Conservation (phyloP, 2,329 filamentous ascomycete genomes). For the Geoglossum cookeanum region DNA sequence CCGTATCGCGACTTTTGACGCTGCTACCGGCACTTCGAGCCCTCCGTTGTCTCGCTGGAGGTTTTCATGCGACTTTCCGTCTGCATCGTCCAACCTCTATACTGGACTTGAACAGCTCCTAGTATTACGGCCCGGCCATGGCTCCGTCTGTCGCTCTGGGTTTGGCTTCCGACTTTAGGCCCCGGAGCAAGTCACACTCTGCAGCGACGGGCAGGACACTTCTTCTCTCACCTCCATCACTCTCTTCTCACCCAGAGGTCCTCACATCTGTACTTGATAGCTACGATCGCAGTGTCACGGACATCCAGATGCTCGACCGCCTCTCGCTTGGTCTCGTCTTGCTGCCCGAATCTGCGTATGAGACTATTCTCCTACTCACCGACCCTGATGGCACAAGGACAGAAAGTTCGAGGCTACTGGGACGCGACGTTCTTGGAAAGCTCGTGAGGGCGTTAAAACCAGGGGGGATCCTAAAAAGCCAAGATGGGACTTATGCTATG, state of each 20-base stretch:
- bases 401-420: constrained; percentile 46
- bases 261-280: constrained; percentile 51
- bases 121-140: constrained; percentile 12
- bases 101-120: background rate
- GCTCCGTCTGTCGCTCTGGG: constrained; percentile 22
- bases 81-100: background rate
- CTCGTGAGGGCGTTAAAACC: constrained; percentile 53
- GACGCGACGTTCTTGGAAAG: constrained; percentile 45
- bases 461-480: constrained; percentile 47
- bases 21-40: too few species aligned
- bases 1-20: too few species aligned
- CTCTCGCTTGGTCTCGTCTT: constrained; percentile 63
- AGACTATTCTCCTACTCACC: constrained; percentile 65
- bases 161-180: constrained; percentile 19
- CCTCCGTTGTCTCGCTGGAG: too few species aligned
- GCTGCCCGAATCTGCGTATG: constrained; percentile 61
- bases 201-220: constrained; percentile 38
- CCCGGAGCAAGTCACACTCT: constrained; percentile 7
- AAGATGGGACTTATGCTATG: constrained; percentile 41
- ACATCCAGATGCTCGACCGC: constrained; percentile 96
- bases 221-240: constrained; percentile 74
- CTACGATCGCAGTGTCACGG: constrained; percentile 57
- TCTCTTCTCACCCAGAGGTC: constrained; percentile 67
- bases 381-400: constrained; percentile 49
- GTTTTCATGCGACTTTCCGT: background rate